Evolutionary conservation across 2,329 filamentous ascomycete species (phyloP).

Genomic region (Madurella mycetomatis): DNA sequence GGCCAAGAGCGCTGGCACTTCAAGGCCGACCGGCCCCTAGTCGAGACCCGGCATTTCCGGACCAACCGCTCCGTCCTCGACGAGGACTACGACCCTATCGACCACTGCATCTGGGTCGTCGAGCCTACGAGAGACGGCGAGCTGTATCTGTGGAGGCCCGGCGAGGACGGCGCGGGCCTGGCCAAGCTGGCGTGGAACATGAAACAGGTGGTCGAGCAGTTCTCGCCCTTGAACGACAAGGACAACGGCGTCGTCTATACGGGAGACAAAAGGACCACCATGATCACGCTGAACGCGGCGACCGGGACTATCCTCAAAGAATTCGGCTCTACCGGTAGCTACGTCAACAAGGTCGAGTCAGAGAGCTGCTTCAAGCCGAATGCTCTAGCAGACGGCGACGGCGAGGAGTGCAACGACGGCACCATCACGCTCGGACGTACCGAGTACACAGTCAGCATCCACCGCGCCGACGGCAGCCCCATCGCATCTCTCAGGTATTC

Average conservation of each 20-base stretch:
- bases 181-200: slow-evolving; percentile 68
- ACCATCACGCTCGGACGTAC: slow-evolving; percentile 80
- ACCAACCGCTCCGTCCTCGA: slow-evolving; percentile 60
- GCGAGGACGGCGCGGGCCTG: slow-evolving; percentile 53
- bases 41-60: slow-evolving; percentile 80
- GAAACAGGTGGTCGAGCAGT: slow-evolving; percentile 82
- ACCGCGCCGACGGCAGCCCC: slow-evolving; percentile 65
- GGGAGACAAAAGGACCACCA: slow-evolving; percentile 82
- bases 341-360: slow-evolving; percentile 55
- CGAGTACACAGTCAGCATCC: slow-evolving; percentile 85
- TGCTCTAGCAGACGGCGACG: slow-evolving; percentile 60
- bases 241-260: slow-evolving; percentile 82
- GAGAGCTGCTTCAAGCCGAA: slow-evolving; percentile 72
- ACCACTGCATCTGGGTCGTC: slow-evolving; percentile 91
- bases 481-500: slow-evolving; percentile 90
- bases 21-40: slow-evolving; percentile 78
- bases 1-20: slow-evolving; percentile 83
- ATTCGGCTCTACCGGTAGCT: slow-evolving; percentile 70
- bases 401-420: slow-evolving; percentile 74
- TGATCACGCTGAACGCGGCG: slow-evolving; percentile 83
- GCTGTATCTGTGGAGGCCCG: slow-evolving; percentile 80
- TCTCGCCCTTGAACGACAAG: slow-evolving; percentile 69
- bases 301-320: slow-evolving; percentile 79
- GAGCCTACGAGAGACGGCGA: slow-evolving; percentile 84
- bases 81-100: slow-evolving; percentile 60